These are phyloP conservation scores for Colletotrichum tanaceti DNA, from an alignment of 2,329 filamentous ascomycete genomes.

Conservation along the genomic window DNA sequence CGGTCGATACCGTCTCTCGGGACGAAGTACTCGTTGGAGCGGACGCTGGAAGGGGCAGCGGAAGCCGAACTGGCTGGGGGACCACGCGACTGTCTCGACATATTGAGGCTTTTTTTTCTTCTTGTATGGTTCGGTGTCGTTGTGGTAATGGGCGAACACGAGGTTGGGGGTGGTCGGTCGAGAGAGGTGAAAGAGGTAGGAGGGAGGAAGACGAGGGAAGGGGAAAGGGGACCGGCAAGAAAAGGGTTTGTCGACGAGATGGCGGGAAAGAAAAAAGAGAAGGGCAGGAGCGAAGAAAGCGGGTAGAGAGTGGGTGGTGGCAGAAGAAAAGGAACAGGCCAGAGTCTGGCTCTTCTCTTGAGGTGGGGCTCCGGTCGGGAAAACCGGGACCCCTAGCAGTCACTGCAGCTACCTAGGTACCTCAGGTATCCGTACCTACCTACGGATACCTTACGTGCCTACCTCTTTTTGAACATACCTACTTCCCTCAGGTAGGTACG, in stretches of 20 bases:
- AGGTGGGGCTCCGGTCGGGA: conserved; percentile 32
- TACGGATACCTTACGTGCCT: no score
- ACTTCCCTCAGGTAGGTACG: no score
- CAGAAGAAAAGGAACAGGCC: conserved; percentile 46
- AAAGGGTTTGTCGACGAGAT: conserved; percentile 46
- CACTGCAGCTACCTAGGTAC: conserved; percentile 14
- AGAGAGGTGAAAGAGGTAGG: conserved; percentile 42
- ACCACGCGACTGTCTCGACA: conserved; percentile 55
- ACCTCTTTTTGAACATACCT: no score
- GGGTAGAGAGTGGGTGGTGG: conserved; percentile 46
- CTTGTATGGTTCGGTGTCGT: no score
- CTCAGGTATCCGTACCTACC: neutral
- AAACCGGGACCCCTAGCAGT: conserved; percentile 39
- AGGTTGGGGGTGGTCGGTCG: conserved; percentile 31
- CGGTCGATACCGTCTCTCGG: conserved; percentile 84
- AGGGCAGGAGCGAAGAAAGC: conserved; percentile 46
- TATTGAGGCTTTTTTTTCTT: conserved; percentile 50
- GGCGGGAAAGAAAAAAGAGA: conserved; percentile 46
- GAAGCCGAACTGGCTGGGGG: conserved; percentile 48
- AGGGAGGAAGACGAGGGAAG: conserved; percentile 42
- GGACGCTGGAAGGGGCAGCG: conserved; percentile 55
- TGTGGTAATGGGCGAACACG: conserved; percentile 37
- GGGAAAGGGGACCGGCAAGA: conserved; percentile 43
- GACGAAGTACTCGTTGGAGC: conserved; percentile 84
- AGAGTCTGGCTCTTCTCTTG: conserved; percentile 39